These are phyloP conservation scores for Pseudonitzschia pungens DNA, from an alignment of 108 stramenopile species.

Conservation along the genomic window DNA sequence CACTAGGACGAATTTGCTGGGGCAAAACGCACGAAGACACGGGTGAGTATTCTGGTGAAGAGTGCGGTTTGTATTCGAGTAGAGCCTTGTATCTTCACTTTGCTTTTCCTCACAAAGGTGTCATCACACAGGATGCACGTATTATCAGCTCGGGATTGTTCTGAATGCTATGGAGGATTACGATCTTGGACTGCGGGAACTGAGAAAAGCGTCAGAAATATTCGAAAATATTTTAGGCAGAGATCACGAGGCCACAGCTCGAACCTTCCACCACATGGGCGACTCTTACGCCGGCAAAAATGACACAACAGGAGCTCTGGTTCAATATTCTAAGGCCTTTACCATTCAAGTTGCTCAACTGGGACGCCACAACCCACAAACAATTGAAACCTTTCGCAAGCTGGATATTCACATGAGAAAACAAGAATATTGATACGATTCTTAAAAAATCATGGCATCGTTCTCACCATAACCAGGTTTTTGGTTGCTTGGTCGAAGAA, in stretches of 20 bases:
- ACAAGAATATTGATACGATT: conserved; percentile 8
- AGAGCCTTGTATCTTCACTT: no score
- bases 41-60: neutral
- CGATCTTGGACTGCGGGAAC: conserved; percentile 36
- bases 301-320: conserved; percentile 31
- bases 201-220: conserved; percentile 38
- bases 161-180: conserved; percentile 37
- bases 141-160: conserved; percentile 44
- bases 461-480: neutral
- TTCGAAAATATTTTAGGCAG: conserved; percentile 34
- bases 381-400: conserved; percentile 42
- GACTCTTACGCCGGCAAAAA: conserved; percentile 36
- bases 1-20: conserved; percentile 37
- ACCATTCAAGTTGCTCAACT: conserved; percentile 32
- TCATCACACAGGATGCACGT: conserved; percentile 22
- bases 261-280: conserved; percentile 45
- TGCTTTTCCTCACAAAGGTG: neutral
- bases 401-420: conserved; percentile 40
- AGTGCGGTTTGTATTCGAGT: no score
- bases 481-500: neutral
- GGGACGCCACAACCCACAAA: conserved; percentile 39
- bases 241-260: conserved; percentile 44
- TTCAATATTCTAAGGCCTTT: conserved; percentile 40
- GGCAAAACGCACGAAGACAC: conserved; percentile 39
- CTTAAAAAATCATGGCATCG: neutral